These are phyloP conservation scores for Tuctoria greenei DNA, from an alignment of 176 grass and related monocot species.

Conservation along the genomic window DNA sequence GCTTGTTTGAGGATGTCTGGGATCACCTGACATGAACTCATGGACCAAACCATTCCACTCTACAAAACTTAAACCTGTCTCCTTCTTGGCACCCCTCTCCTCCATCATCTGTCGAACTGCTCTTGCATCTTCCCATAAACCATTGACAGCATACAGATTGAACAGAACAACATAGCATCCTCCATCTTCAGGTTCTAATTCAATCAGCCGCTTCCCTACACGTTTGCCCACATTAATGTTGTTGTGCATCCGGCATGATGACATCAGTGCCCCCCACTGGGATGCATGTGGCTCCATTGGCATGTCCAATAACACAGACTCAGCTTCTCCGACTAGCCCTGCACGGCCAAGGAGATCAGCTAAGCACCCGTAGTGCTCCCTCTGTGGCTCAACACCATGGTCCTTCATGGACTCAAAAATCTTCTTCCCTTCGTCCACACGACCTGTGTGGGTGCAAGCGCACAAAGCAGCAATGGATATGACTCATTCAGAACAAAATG, in stretches of 20 bases:
- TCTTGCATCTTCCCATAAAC: conserved; percentile 49
- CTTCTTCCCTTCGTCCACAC: conserved; percentile 49
- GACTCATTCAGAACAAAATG: conserved; percentile 48
- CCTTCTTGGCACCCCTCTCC: conserved; percentile 50
- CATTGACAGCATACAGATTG: conserved; percentile 57
- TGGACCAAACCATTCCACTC: conserved; percentile 48
- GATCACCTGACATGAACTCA: conserved; percentile 31
- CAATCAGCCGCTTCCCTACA: conserved; percentile 57
- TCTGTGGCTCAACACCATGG: conserved; percentile 45
- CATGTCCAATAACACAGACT: conserved; percentile 56
- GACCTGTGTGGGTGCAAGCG: conserved; percentile 56
- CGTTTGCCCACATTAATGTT: conserved; percentile 46
- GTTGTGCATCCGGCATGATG: conserved; percentile 50
- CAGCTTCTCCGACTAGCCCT: conserved; percentile 45
- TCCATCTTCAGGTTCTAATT: conserved; percentile 62
- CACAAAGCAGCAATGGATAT: conserved; percentile 50
- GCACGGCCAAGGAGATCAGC: conserved; percentile 60
- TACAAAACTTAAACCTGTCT: conserved; percentile 50
- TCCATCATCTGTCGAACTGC: conserved; percentile 50
- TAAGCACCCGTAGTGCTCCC: conserved; percentile 69
- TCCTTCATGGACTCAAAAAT: conserved; percentile 48
- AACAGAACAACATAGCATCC: conserved; percentile 59
- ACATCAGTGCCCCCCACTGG: conserved; percentile 74
- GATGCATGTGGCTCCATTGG: conserved; percentile 64
- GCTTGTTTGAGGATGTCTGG: conserved; percentile 15